Base-by-base conservation (phyloP, 257 asterid genomes). In the Solanum peruvianum region DNA sequence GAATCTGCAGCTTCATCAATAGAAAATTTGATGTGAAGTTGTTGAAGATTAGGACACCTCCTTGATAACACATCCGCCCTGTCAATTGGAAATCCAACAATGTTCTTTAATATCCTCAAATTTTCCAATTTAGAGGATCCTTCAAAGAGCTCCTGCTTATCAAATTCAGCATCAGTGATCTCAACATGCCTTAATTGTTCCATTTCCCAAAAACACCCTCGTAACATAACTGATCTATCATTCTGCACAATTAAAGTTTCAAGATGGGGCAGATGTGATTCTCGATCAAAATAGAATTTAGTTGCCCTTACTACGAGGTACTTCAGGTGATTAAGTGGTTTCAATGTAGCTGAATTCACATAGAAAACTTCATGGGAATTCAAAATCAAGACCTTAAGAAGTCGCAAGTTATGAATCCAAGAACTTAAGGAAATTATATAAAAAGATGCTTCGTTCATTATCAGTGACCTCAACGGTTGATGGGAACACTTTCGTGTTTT, bases 341-440 rank as follows among this genome's bases (percentile, higher is more conserved):
- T 25, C 13, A 76, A 42, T 13, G 60, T 76, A 12, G 4, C 37
- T 42, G 37, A 13, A 2, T 1, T 42, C 60, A 12, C n/a, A 76
- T 1, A 2, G 3, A 0, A 0, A 12, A 76, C 60, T 0, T 0
- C 0, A n/a, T 0, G 1, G 9, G 8, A 76, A 76, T 5, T n/a
- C 60, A 76, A 42, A 76, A 42, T 37, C 83, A 76, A 76, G 37
- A 41, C 83, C 83, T 42, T 76, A n/a, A 76, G 37, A 76, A 76
- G 83, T 13, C 83, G 27, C 62, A 77, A 0, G 13, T 75, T 13
- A 76, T 10, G 15, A 76, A 11, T 1, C 23, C n/a, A 20, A 6
- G 1, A 10, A 7, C 52, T 45, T 47, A 47, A 41, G 60, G 23
- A 23, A 75, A 5, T 1, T 35, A 1, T 0, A 11, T 5, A 0